Percentiles rank a stretch among this genome's conserved stretches.
phyloP scores from a whole-genome alignment of 129 eudicot species.

The Helichrysum umbraculigerum region DNA sequence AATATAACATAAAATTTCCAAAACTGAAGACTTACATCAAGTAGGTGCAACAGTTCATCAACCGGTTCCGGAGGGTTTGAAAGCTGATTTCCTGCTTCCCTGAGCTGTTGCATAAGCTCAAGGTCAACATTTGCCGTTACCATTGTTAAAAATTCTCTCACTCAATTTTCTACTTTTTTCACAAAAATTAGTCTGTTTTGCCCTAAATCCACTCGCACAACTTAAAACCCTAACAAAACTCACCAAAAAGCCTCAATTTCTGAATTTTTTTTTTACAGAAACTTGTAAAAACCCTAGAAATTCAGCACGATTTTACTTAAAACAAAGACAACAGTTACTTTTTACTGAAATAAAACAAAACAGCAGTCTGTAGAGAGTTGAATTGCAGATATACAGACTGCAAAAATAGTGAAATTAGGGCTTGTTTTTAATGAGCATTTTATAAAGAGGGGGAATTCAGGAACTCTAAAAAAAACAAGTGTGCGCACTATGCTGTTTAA shows the following conservation, averaged over 20 bases:
- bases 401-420: slow-evolving; percentile 30
- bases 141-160: slow-evolving; percentile 19
- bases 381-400: slow-evolving; percentile 4
- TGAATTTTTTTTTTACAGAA: not conserved
- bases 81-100: slow-evolving; percentile 60
- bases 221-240: slow-evolving; percentile 23
- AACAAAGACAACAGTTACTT: not conserved
- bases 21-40: slow-evolving; percentile 62
- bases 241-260: slow-evolving; percentile 12
- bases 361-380: slow-evolving; percentile 1
- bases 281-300: not conserved
- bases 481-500: slow-evolving; percentile 13
- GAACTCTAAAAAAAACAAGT: slow-evolving; percentile 16
- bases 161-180: not conserved
- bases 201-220: slow-evolving; percentile 15
- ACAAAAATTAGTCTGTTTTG: slow-evolving; percentile 4
- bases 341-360: slow-evolving; percentile 13
- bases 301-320: slow-evolving; percentile 10
- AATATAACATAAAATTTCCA: not conserved
- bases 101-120: slow-evolving; percentile 54
- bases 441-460: slow-evolving; percentile 18
- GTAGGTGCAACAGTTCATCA: slow-evolving; percentile 67
- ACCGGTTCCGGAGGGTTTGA: slow-evolving; percentile 41
- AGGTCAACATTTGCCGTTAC: slow-evolving; percentile 32
- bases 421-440: slow-evolving; percentile 16